phyloP scores from a whole-genome alignment of 2,329 filamentous ascomycete genomes.

The Xylaria sp. region DNA sequence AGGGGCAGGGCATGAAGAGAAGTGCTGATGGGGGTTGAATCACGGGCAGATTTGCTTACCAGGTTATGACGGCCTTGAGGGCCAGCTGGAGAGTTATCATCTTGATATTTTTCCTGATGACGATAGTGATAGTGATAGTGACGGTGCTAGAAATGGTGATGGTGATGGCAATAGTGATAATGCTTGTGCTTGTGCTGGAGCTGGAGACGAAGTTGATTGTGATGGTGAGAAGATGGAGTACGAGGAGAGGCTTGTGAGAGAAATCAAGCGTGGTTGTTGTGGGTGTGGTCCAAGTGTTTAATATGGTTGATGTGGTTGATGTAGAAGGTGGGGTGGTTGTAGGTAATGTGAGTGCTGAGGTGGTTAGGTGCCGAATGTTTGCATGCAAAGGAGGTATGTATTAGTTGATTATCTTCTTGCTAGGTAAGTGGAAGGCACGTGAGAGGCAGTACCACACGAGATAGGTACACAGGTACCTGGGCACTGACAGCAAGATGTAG shows the following conservation, averaged over 20 bases:
- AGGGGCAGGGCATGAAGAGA: not conserved
- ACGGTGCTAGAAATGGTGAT: not conserved
- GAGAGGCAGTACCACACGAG: not conserved
- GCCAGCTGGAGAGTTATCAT: not conserved
- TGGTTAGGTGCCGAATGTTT: not conserved
- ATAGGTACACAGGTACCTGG: constrained; percentile 10
- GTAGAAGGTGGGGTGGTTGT: not conserved
- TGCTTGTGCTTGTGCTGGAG: not conserved
- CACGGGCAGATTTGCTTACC: constrained; percentile 12
- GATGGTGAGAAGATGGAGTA: not conserved
- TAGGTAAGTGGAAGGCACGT: not conserved
- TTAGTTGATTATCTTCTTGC: not conserved
- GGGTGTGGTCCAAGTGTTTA: no score
- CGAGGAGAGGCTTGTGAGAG: not conserved
- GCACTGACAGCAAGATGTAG: not conserved
- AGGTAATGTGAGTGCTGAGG: not conserved
- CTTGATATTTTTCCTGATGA: not conserved
- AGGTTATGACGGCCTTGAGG: constrained; percentile 21
- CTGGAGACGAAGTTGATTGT: not conserved
- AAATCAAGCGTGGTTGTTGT: not conserved
- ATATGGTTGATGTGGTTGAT: not conserved
- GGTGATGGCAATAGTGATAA: not conserved
- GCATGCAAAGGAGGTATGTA: not conserved
- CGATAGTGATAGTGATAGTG: not conserved
- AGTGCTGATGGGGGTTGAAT: not conserved